Base-by-base conservation (phyloP, 176 grass and related monocot species). In the Carex littledalei region DNA sequence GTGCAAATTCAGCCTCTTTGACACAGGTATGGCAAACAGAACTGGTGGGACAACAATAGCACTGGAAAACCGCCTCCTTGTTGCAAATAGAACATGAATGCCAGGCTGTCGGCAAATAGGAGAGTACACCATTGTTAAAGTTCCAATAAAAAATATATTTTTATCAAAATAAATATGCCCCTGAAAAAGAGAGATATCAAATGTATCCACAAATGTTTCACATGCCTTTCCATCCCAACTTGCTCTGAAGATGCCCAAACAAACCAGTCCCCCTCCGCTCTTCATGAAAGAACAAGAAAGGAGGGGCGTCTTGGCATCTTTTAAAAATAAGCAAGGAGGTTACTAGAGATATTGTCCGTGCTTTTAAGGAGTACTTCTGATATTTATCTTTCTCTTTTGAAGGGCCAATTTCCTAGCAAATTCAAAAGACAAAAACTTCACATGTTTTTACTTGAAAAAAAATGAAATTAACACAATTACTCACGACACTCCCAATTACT, bases 401-500 rank as follows among this genome's bases (percentile, higher is more conserved):
- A 75, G 6, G 45, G 61, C 6, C 0, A 17, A 59, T 12, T 61
- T 8, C 41, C 29, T 57, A 77, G 16, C 21, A 57, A 20, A 85
- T 53, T 65, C 20, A 69, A 45, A 43, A 57, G 58, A 64, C 18
- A 79, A 63, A 56, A 84, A 61, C 13, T 52, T 34, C 60, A 63
- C 45, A 15, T 34, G 15, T 41, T 14, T 41, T 14, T 62, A 32
- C 16, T n/a, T 50, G 24, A 89, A 84, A 49, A 53, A 89, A 80
- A 61, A 85, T 56, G 54, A 82, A 74, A 17, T 76, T 63, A 49
- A 71, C 37, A 18, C 15, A 72, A 32, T 12, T 68, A 70, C 86
- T 98, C 47, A 98, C 95, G 74, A 39, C 92, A 98, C 26, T 88
- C 82, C 86, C 90, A 94, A 47, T 41, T 43, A 11, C 89, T 88